Base-by-base conservation (phyloP, 2,329 filamentous ascomycete species). In the Fusarium pseudocircinatum region DNA sequence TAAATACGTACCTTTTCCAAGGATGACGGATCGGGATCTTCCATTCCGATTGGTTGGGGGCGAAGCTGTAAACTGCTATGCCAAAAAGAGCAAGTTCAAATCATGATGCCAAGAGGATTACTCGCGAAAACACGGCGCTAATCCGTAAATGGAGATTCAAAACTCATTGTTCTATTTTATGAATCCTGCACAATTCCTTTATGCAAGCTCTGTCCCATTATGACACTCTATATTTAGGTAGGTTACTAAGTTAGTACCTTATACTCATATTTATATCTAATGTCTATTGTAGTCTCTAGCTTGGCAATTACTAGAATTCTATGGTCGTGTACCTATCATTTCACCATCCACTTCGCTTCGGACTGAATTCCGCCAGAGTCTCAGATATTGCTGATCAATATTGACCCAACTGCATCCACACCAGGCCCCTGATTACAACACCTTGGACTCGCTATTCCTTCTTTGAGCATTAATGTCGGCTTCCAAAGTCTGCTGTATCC, bases 151-250 rank as follows among this genome's bases (percentile, higher is more conserved):
- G 26, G 43, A 28, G 1, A 28, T 28, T 46, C 43, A 11, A 46
- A 46, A 46, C 26, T 46, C 2, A 0, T 3, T 5, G 1, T 7
- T 22, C 18, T 22, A 2, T 46, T 46, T 46, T 46, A 46, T 22
- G 13, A 5, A 46, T 0, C 0, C 0, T 46, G 6, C 20, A 46
- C 0, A 46, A 28, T 4, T 11, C 2, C 4, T 7, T 22, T 15
- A 28, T 46, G 26, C 9, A 46, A 46, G 0, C 11, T 26, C 7
- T 20, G 1, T 8, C 16, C 0, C 11, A 26, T 20, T 1, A 3
- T 26, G 10, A 18, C 7, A 8, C 6, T 0, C 10, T 3, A 24
- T 16, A 26, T 26, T 2, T 13, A 0, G 42, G 6, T 13, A 0
- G 42, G 6, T 26, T 8, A 11, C 7, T 10, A 44, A 26, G 16